Evolutionary conservation across 192 early-diverging fungal genomes (phyloP).

Genomic region (Gryganskiella cystojenkinii): DNA sequence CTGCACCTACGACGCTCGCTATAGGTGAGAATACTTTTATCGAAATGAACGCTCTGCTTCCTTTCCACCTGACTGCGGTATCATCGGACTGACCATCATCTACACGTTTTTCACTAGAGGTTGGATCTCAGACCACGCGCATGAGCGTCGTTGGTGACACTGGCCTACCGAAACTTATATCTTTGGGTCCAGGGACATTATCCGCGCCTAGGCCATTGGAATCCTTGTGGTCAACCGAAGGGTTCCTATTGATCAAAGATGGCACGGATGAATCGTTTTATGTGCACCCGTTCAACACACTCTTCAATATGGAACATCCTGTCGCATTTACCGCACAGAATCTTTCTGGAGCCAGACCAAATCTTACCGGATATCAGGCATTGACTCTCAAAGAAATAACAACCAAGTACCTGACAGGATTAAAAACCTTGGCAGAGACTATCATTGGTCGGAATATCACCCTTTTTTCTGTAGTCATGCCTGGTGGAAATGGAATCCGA

Average conservation of each 20-base stretch:
- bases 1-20: not conserved
- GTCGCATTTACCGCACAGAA: not conserved
- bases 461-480: not conserved
- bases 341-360: not conserved
- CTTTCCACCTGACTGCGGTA: not conserved
- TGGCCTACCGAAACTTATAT: not conserved
- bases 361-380: not conserved
- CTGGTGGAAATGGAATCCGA: not conserved
- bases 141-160: not conserved
- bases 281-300: slow-evolving; percentile 16
- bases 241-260: slow-evolving; percentile 7
- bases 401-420: slow-evolving; percentile 7
- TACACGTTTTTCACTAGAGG: not conserved
- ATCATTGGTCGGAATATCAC: not conserved
- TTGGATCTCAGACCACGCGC: slow-evolving; percentile 4
- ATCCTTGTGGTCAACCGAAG: slow-evolving; percentile 6
- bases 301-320: slow-evolving; percentile 6
- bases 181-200: slow-evolving; percentile 1
- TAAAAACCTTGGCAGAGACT: not conserved
- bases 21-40: not conserved
- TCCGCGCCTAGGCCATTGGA: not conserved
- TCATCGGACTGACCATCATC: slow-evolving; percentile 4
- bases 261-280: slow-evolving; percentile 3
- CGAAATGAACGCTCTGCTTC: not conserved
- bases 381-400: slow-evolving; percentile 6